Percentiles rank a stretch among this genome's conserved stretches.
Evolutionary conservation across 2,329 filamentous ascomycete species (phyloP).

Genomic region (Trichoderma arundinaceum): DNA sequence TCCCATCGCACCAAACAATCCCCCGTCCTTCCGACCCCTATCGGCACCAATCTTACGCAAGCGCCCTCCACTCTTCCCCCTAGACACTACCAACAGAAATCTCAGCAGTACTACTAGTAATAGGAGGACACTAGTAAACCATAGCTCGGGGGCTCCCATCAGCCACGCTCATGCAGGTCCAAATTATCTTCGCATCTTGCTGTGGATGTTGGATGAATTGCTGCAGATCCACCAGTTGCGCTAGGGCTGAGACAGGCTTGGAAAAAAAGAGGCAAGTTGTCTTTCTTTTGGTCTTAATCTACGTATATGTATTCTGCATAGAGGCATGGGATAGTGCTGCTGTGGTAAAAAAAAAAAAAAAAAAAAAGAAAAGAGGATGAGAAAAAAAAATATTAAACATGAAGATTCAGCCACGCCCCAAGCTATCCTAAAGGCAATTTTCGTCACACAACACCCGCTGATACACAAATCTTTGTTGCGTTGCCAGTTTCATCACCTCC

Average conservation of each 20-base stretch:
- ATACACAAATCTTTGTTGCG: slow-evolving; percentile 24
- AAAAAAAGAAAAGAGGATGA: not conserved
- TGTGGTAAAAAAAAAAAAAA: not conserved
- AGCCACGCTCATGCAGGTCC: slow-evolving; percentile 23
- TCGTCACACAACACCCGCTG: slow-evolving; percentile 16
- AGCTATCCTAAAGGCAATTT: slow-evolving; percentile 29
- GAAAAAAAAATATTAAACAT: slow-evolving; percentile 1
- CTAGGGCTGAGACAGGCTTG: not conserved
- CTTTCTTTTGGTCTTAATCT: slow-evolving; percentile 12
- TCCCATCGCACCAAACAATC: slow-evolving; percentile 14
- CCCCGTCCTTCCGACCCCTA: slow-evolving; percentile 21
- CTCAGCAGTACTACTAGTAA: too few relatives aligned
- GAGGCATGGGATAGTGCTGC: not conserved
- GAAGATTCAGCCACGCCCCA: slow-evolving; percentile 21
- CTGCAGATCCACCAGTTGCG: not conserved
- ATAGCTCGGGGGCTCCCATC: slow-evolving; percentile 1
- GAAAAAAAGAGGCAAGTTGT: not conserved
- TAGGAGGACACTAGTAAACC: not conserved
- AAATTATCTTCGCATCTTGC: slow-evolving; percentile 6
- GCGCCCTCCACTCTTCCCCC: not conserved
- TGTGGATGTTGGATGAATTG: too few relatives aligned
- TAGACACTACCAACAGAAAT: not conserved
- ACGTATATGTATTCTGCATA: slow-evolving; percentile 12
- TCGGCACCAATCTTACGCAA: slow-evolving; percentile 24
- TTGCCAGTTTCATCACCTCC: slow-evolving; percentile 30